Evolutionary conservation across 192 early-diverging fungal genomes (phyloP), one percentile per base, ranked within the genome.

Genomic region (Mortierella claussenii): DNA sequence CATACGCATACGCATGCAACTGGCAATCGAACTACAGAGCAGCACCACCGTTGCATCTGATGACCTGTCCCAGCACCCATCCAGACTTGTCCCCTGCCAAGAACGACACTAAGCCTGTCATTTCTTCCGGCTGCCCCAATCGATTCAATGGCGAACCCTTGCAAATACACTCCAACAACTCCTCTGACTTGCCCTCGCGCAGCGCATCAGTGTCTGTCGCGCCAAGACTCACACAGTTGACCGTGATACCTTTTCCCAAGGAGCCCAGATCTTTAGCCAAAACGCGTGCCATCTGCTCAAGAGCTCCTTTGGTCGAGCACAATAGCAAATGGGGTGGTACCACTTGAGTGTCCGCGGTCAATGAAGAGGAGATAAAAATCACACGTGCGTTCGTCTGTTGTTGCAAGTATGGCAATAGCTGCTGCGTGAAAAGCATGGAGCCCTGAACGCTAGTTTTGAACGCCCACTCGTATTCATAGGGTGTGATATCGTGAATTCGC

Each of bases 391-490:
- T 94, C 83, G 78, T 86, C 89, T 68, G 87, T n/a, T n/a, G n/a
- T n/a, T n/a, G n/a, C 27, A 79, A 91, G 84, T 84, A 89, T 57
- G 65, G 91, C 87, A 92, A 91, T 89, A 52, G 83, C 88, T 21
- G 94, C 90, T 82, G 87, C 84, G 81, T 86, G 79, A 68, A 92
- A 86, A 86, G 91, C 94, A 89, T 88, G 92, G 23, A 90, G 82
- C 60, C 92, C 93, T 60, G 89, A 82, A 69, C 95, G 71, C 75
- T 95, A 91, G 93, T 91, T 23, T 82, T 78, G 67, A 92, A 89
- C 13, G 94, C 91, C 45, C 93, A 68, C 79, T 95, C 93, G 88
- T 94, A 95, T 67, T 93, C 93, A 36, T 86, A 81, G 74, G 90
- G 90, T 11, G 94, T 91, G 30, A 93, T 88, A 26, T 92, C 78